These are phyloP conservation scores for Leccinum pachyderme DNA, from an alignment of 1,284 basidiomycete genomes.

Conservation along the genomic window DNA sequence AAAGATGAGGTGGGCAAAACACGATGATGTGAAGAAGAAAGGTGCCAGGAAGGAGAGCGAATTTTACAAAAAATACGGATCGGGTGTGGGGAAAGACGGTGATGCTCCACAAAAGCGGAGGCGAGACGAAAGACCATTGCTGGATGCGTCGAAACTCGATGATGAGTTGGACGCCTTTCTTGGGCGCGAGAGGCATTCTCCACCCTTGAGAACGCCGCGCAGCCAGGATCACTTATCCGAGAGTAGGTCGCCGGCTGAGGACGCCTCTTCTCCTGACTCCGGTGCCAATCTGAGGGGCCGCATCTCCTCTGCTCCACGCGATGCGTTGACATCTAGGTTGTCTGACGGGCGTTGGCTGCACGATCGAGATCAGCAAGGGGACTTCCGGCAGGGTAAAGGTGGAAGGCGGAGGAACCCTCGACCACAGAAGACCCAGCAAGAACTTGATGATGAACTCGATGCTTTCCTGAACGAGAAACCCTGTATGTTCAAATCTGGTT, in stretches of 20 bases:
- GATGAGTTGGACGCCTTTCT: conserved; percentile 67
- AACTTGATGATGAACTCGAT: conserved; percentile 75
- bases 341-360: conserved; percentile 17
- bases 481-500: conserved; percentile 18
- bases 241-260: conserved; percentile 51
- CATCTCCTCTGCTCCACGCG: conserved; percentile 42
- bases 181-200: conserved; percentile 40
- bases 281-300: conserved; percentile 42
- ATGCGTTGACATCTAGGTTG: conserved; percentile 24
- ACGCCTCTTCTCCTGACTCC: conserved; percentile 48
- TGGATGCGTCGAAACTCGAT: conserved; percentile 34
- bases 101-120: conserved; percentile 39
- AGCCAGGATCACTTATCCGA: conserved; percentile 54
- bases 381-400: conserved; percentile 19
- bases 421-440: conserved; percentile 60
- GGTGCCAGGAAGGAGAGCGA: conserved; percentile 66
- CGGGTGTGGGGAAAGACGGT: conserved; percentile 54
- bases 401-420: conserved; percentile 36
- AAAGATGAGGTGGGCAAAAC: conserved; percentile 68
- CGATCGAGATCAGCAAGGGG: conserved; percentile 25
- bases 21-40: conserved; percentile 68
- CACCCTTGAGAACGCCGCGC: conserved; percentile 62
- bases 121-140: conserved; percentile 26
- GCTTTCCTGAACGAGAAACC: conserved; percentile 59
- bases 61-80: conserved; percentile 74